A percentile compares a stretch with the other conserved stretches of the same genome.
Conservation (phyloP, 176 grass and related monocot genomes). For the Puya raimondii region DNA sequence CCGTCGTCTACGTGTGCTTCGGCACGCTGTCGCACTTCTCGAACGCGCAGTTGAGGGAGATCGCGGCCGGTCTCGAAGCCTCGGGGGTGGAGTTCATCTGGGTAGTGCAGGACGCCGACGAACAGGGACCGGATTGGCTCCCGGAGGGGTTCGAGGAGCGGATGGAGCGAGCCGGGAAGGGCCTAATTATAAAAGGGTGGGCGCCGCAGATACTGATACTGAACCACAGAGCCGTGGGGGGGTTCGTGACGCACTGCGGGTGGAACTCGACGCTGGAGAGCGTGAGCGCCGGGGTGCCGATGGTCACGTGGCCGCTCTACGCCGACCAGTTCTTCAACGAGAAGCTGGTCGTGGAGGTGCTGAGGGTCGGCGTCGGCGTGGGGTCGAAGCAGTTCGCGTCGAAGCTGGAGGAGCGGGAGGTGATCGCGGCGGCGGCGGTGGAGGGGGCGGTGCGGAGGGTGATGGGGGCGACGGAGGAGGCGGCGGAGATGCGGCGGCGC, state of each 20-base stretch:
- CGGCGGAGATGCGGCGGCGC: conserved; percentile 6
- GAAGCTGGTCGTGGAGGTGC: conserved; percentile 47
- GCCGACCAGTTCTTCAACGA: conserved; percentile 76
- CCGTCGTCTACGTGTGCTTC: conserved; percentile 53
- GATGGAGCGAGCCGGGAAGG: conserved; percentile 14
- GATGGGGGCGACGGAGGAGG: conserved; percentile 26
- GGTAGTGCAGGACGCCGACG: conserved; percentile 17
- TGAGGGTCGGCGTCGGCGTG: conserved; percentile 25
- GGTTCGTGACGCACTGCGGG: conserved; percentile 66
- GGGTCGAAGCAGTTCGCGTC: conserved; percentile 23
- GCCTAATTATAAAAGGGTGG: conserved; percentile 38
- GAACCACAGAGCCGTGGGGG: conserved; percentile 32
- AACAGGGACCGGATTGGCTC: conserved; percentile 22
- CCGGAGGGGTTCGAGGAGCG: conserved; percentile 31
- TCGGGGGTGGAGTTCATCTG: conserved; percentile 46
- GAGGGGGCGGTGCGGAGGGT: conserved; percentile 22
- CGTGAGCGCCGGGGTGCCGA: conserved; percentile 43
- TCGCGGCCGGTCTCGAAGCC: conserved; percentile 36
- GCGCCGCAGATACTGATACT: conserved; percentile 53
- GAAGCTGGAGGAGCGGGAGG: conserved; percentile 11
- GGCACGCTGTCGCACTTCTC: conserved; percentile 28
- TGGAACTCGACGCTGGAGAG: conserved; percentile 59
- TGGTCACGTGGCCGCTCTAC: conserved; percentile 64
- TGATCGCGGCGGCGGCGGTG: conserved; percentile 24
- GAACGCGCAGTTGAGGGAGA: conserved; percentile 25